These are phyloP conservation scores for Kodamaea leandrae DNA, from an alignment of 805 yeast genomes.

Conservation along the genomic window DNA sequence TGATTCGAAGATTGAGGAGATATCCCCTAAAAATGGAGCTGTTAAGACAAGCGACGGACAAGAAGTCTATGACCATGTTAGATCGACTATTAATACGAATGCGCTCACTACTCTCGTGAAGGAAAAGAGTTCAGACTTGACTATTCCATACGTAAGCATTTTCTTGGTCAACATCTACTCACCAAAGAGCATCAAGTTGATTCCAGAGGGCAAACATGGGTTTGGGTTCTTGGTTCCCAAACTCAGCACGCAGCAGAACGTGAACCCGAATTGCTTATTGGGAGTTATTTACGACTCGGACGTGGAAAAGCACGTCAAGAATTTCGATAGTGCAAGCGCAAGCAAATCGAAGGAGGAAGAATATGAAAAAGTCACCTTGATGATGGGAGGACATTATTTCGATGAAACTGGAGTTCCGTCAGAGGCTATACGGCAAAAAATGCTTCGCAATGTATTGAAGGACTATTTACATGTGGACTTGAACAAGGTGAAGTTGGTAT, in stretches of 20 bases:
- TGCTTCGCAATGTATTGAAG: constrained; percentile 25
- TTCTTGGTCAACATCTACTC: constrained; percentile 66
- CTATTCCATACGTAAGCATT: constrained; percentile 45
- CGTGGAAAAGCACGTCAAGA: constrained; percentile 53
- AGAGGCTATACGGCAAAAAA: constrained; percentile 20
- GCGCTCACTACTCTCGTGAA: constrained; percentile 34
- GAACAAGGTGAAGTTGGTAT: constrained; percentile 7
- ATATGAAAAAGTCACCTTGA: constrained; percentile 71
- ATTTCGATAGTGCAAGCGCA: not conserved
- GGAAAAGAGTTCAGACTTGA: constrained; percentile 15
- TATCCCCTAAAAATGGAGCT: constrained; percentile 19
- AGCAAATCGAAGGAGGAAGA: constrained; percentile 9
- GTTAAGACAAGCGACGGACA: constrained; percentile 6
- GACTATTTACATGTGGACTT: constrained; percentile 25
- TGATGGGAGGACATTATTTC: constrained; percentile 81
- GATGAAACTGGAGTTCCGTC: constrained; percentile 33
- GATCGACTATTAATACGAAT: constrained; percentile 55
- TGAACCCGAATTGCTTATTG: constrained; percentile 55
- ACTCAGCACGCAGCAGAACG: constrained; percentile 17
- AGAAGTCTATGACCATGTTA: constrained; percentile 49
- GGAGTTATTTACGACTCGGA: constrained; percentile 94
- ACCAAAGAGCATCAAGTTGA: constrained; percentile 35
- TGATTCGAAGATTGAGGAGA: constrained; percentile 21
- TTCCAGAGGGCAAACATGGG: constrained; percentile 49
- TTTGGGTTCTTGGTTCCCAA: constrained; percentile 87